These are phyloP conservation scores for Erodium trifolium DNA, from an alignment of 441 rosid species.

Conservation along the genomic window DNA sequence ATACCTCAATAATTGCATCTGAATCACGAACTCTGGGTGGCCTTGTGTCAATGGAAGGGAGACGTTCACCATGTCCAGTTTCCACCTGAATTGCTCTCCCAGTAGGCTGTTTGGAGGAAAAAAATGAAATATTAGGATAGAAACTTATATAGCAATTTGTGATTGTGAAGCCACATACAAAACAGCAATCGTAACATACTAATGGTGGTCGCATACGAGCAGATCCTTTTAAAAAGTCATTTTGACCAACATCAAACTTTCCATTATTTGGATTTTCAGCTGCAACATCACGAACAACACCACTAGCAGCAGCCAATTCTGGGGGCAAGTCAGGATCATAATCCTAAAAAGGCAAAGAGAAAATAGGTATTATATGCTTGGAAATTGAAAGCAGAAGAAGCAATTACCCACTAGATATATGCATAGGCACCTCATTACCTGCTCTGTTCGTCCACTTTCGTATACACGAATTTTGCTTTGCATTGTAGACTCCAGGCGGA, in stretches of 20 bases:
- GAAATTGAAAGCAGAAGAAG: no score
- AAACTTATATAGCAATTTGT: constrained; percentile 9
- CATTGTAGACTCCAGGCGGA: constrained; percentile 81
- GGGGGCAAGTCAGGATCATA: constrained; percentile 98
- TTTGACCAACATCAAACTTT: constrained; percentile 55
- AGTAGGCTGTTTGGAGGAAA: constrained; percentile 54
- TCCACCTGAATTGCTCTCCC: constrained; percentile 98
- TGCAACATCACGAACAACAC: constrained; percentile 48
- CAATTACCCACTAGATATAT: background rate
- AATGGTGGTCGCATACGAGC: constrained; percentile 62
- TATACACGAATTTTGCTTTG: constrained; percentile 98
- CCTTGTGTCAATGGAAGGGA: constrained; percentile 81
- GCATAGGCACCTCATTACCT: constrained; percentile 36
- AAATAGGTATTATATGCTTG: constrained; percentile 9
- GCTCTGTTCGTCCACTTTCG: constrained; percentile 90
- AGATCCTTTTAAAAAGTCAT: constrained; percentile 48
- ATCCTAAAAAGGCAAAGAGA: constrained; percentile 41
- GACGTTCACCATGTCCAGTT: constrained; percentile 79
- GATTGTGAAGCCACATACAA: background rate
- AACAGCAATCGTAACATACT: constrained; percentile 40
- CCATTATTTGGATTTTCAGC: constrained; percentile 47
- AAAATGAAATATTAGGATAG: constrained; percentile 13
- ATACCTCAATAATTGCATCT: constrained; percentile 94
- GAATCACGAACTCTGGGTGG: constrained; percentile 82
- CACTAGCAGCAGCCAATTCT: constrained; percentile 91